phyloP scores from a whole-genome alignment of 192 early-diverging fungal genomes.

The Podila minutissima region DNA sequence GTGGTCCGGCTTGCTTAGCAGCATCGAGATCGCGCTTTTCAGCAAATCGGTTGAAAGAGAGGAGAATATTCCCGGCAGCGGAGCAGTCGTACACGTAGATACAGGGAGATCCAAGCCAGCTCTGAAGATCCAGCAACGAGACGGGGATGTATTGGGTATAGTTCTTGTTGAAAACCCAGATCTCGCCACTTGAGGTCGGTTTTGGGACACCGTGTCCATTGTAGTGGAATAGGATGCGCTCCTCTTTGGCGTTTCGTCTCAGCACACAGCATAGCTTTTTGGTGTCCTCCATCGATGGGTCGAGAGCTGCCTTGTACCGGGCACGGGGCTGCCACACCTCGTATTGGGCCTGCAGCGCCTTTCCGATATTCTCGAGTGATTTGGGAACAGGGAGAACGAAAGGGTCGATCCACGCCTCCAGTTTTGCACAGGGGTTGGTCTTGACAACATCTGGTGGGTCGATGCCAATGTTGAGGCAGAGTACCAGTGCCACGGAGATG shows the following conservation, averaged over 20 bases:
- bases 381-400: conserved; percentile 77
- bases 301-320: conserved; percentile 83
- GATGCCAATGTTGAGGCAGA: conserved; percentile 96
- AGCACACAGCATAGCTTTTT: conserved; percentile 89
- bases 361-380: conserved; percentile 89
- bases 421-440: conserved; percentile 86
- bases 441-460: conserved; percentile 94
- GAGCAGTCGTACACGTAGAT: conserved; percentile 99
- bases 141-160: conserved; percentile 99
- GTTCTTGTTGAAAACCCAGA: conserved; percentile 98
- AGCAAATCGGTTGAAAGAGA: conserved; percentile 90
- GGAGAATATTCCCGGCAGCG: conserved; percentile 89
- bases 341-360: conserved; percentile 93
- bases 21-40: conserved; percentile 84
- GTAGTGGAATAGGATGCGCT: conserved; percentile 96
- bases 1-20: conserved; percentile 46
- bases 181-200: conserved; percentile 93
- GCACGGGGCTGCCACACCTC: conserved; percentile 89
- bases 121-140: conserved; percentile 89
- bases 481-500: conserved; percentile 83
- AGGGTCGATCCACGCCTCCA: conserved; percentile 98
- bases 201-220: conserved; percentile 99
- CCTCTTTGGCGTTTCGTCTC: conserved; percentile 89
- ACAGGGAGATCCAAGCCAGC: conserved; percentile 94
- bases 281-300: conserved; percentile 93